A percentile compares a stretch with the other conserved stretches of the same genome.
phyloP scores from a whole-genome alignment of 2,329 filamentous ascomycete species.

The Colletotrichum horii region DNA sequence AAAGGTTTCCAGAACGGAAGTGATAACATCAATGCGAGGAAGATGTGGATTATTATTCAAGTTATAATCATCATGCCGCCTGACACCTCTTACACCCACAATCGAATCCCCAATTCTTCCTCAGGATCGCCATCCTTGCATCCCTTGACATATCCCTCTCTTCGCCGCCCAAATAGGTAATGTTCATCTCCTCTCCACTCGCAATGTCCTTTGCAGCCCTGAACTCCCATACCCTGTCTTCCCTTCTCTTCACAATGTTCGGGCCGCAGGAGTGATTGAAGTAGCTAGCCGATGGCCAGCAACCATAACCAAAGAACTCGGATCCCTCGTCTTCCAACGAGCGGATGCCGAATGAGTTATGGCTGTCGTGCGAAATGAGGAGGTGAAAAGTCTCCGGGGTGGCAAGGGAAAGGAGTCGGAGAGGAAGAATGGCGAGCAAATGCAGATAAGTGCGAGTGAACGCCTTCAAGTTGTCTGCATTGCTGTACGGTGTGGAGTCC shows the following conservation, averaged over 20 bases:
- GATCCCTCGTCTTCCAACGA: conserved; percentile 18
- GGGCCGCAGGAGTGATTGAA: conserved; percentile 18
- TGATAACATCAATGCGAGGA: neutral
- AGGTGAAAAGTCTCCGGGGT: neutral
- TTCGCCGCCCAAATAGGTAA: conserved; percentile 14
- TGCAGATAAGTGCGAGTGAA: conserved; percentile 8
- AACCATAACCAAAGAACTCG: conserved; percentile 17
- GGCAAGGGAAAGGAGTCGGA: neutral
- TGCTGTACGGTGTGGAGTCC: conserved; percentile 5
- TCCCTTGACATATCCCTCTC: neutral
- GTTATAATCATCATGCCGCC: neutral
- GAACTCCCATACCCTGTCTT: conserved; percentile 12
- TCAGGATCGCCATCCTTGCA: neutral
- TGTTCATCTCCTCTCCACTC: conserved; percentile 3
- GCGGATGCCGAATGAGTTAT: conserved; percentile 15
- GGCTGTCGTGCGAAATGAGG: conserved; percentile 13
- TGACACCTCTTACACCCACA: conserved; percentile 9
- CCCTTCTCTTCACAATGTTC: conserved; percentile 3
- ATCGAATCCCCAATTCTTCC: conserved; percentile 17
- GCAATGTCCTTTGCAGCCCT: neutral
- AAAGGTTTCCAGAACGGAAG: neutral
- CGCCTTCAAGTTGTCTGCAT: neutral
- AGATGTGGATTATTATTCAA: neutral
- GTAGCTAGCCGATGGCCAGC: conserved; percentile 15
- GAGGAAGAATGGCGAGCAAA: conserved; percentile 8